phyloP scores from a whole-genome alignment of 352 stramenopile species.

The Discostella stelligera region DNA sequence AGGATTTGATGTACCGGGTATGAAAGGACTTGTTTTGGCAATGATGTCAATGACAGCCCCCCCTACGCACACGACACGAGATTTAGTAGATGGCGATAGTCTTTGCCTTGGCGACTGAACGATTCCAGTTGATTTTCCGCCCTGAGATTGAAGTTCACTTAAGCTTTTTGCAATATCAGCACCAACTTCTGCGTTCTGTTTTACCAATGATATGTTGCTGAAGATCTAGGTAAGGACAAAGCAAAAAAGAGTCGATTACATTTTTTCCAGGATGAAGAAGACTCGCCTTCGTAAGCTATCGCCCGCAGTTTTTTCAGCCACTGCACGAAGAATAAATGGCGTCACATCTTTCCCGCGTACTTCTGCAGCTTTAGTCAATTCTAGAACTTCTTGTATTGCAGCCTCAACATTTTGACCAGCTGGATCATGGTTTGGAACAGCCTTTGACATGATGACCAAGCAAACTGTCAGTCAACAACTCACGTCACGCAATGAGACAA shows the following conservation, averaged over 20 bases:
- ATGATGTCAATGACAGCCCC: conserved; percentile 67
- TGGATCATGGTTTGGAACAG: conserved; percentile 81
- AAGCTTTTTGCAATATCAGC: conserved; percentile 86
- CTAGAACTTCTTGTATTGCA: conserved; percentile 87
- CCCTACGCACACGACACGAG: conserved; percentile 64
- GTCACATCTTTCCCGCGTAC: conserved; percentile 94
- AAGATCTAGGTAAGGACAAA: not conserved
- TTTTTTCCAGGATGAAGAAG: not conserved
- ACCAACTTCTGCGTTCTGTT: conserved; percentile 93
- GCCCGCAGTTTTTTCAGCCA: conserved; percentile 93
- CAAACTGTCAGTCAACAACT: not conserved
- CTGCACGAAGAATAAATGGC: conserved; percentile 86
- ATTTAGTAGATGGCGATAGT: conserved; percentile 7
- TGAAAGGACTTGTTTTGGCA: conserved; percentile 50
- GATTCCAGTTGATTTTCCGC: conserved; percentile 12
- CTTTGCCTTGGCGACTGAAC: conserved; percentile 10
- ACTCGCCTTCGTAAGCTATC: conserved; percentile 56
- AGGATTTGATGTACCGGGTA: conserved; percentile 64
- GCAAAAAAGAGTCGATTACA: conserved; percentile 52
- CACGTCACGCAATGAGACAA: not conserved
- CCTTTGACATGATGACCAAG: conserved; percentile 10
- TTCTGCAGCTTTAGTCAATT: conserved; percentile 83
- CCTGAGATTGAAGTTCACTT: conserved; percentile 18
- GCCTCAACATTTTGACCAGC: conserved; percentile 86
- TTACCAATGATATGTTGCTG: conserved; percentile 96